A percentile compares a stretch with the other conserved stretches of the same genome.
These are phyloP conservation scores for Penicillium sp. DNA, from an alignment of 2,329 filamentous ascomycete genomes.

Conservation along the genomic window DNA sequence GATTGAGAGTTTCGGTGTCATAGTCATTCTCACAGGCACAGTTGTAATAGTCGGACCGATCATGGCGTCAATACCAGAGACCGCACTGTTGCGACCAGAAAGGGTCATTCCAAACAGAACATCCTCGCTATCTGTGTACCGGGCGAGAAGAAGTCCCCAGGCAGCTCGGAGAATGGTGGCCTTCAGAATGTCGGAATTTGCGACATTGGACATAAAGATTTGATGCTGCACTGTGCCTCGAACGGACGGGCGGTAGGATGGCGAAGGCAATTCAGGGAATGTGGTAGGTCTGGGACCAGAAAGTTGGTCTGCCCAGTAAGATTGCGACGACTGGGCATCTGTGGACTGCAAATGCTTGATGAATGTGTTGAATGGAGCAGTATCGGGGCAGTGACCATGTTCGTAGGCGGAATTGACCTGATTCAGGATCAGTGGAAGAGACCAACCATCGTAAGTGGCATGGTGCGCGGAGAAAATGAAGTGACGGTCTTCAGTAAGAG, in stretches of 20 bases:
- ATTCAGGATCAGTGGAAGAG: conserved; percentile 22
- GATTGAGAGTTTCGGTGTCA: conserved; percentile 19
- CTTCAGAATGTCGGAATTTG: not conserved
- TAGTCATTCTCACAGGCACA: conserved; percentile 8
- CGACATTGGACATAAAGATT: not conserved
- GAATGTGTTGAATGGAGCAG: conserved; percentile 1
- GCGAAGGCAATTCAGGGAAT: conserved; percentile 9
- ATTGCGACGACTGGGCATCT: not conserved
- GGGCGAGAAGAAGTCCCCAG: conserved; percentile 9
- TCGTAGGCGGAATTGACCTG: conserved; percentile 9
- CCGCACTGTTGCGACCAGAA: conserved; percentile 4
- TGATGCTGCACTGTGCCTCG: not conserved
- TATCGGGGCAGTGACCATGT: not conserved
- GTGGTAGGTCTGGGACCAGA: not conserved
- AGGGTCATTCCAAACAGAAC: conserved; percentile 12
- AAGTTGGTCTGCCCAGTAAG: conserved; percentile 13
- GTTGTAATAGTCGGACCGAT: conserved; percentile 12
- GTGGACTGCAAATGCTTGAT: not conserved
- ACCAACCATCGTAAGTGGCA: conserved; percentile 47
- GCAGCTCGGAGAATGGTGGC: conserved; percentile 17
- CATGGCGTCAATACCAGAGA: not conserved
- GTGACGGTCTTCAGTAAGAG: too few relatives aligned
- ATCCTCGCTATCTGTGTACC: conserved; percentile 8
- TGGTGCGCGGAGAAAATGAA: conserved; percentile 49
- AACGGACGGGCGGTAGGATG: conserved; percentile 12